These are phyloP conservation scores for Aspergillus terreus DNA, from an alignment of 2,329 filamentous ascomycete species.

Conservation along the genomic window DNA sequence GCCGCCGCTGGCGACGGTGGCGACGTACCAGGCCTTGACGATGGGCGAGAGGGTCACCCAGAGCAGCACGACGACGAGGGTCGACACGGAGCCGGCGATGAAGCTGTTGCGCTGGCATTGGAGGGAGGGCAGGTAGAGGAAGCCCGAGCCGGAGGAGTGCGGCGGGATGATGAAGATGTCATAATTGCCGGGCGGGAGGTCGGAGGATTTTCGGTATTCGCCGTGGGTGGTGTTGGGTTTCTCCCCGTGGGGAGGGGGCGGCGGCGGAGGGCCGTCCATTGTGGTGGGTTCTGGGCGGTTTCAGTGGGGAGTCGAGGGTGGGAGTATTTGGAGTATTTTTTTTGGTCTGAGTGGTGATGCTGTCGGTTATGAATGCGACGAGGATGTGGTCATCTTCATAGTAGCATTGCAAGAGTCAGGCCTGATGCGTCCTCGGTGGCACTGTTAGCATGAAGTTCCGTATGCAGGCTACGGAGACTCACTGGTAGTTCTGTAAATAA, in stretches of 20 bases:
- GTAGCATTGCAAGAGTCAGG: conserved; percentile 25
- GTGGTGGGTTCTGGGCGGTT: background rate
- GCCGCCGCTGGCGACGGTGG: conserved; percentile 67
- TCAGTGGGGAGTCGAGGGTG: background rate
- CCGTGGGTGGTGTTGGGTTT: conserved; percentile 65
- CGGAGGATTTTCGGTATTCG: conserved; percentile 44
- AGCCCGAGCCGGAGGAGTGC: conserved; percentile 82
- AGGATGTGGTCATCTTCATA: conserved; percentile 28
- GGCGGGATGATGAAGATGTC: conserved; percentile 97
- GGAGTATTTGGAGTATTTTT: no score
- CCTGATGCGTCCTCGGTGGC: conserved; percentile 24
- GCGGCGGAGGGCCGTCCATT: conserved; percentile 51
- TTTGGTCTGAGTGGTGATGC: background rate
- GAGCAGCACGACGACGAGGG: conserved; percentile 68
- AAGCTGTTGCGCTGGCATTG: conserved; percentile 87
- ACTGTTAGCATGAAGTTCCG: background rate
- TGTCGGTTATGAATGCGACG: conserved; percentile 2
- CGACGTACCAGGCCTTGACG: conserved; percentile 68
- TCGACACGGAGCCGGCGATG: conserved; percentile 76
- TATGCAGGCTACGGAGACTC: background rate
- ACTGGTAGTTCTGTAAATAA: background rate
- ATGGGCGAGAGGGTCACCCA: conserved; percentile 71
- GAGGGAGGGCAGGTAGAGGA: conserved; percentile 89
- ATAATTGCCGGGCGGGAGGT: conserved; percentile 83
- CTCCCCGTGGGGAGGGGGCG: conserved; percentile 80